Conservation (phyloP, 2,329 filamentous ascomycete genomes). For the Geosmithia morbida region DNA sequence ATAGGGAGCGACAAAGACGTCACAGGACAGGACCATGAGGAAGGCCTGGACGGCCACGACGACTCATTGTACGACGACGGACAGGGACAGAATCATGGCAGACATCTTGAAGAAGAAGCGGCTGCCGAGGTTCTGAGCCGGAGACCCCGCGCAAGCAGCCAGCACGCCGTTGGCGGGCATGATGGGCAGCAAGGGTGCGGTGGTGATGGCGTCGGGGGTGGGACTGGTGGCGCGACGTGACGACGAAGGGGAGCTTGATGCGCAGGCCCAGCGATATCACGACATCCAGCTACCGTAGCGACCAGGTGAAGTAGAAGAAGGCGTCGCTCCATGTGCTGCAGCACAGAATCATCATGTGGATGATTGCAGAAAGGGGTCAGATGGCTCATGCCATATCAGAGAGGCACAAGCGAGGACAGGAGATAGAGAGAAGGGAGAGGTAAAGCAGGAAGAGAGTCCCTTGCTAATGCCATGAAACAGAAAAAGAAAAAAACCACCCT, state of each 20-base stretch:
- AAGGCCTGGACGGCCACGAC: slow-evolving; percentile 23
- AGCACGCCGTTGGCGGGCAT: slow-evolving; percentile 44
- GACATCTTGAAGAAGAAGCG: slow-evolving; percentile 27
- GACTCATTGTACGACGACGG: slow-evolving; percentile 25
- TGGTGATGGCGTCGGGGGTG: slow-evolving; percentile 43
- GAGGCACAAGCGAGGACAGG: neutral
- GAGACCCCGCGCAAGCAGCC: slow-evolving; percentile 22
- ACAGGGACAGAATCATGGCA: slow-evolving; percentile 23
- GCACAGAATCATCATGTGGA: slow-evolving; percentile 48
- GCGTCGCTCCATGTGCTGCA: slow-evolving; percentile 46
- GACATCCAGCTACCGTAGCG: slow-evolving; percentile 42
- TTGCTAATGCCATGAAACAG: slow-evolving; percentile 57
- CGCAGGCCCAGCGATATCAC: slow-evolving; percentile 36
- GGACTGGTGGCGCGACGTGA: slow-evolving; percentile 31
- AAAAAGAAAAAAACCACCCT: slow-evolving; percentile 50
- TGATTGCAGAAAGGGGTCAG: slow-evolving; percentile 26
- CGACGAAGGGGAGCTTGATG: slow-evolving; percentile 40
- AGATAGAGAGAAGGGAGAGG: too few species aligned
- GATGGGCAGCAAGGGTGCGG: slow-evolving; percentile 50
- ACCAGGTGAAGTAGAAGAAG: slow-evolving; percentile 40
- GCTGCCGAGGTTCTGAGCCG: slow-evolving; percentile 26
- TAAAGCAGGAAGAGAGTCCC: slow-evolving; percentile 9
- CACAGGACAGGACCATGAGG: slow-evolving; percentile 20
- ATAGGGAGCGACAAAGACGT: slow-evolving; percentile 30
- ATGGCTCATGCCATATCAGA: neutral